Base-by-base conservation (phyloP, 129 eudicot species). In the Flaveria ramosissima region DNA sequence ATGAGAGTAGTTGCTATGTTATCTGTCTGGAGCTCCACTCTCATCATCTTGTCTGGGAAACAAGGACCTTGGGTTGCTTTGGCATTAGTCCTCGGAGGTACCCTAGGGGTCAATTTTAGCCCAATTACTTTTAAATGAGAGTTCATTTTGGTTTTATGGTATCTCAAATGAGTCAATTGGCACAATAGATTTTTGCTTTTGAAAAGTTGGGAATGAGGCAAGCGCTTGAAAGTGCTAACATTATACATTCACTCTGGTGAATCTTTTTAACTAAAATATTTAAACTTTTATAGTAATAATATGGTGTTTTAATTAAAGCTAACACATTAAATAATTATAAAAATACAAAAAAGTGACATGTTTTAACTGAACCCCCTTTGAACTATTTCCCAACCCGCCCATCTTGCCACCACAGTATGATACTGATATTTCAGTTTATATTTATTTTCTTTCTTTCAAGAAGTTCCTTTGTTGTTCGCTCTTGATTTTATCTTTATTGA, bases 61-160 rank as follows among this genome's bases (percentile, higher is more conserved):
- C 99, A 95, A 85, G 99, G 99, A 15, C 84, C 97, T 21, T 72
- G 88, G 83, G 72, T 83, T 70, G 91, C 89, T 56, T 77, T 95
- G 79, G 90, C 91, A 70, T 76, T 82, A 36, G 60, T 92, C 60
- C 70, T 78, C 26, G 97, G 92, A 92, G 99, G 99, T 91, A 84
- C 46, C 43, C 46, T 16, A 2, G 21, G 17, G 8, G 42, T 61
- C 9, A 3, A 27, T 61, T 26, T 36, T 56, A 7, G 9, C 13
- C 63, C 6, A 7, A 10, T 19, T 56, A 19, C 15, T 20, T 56
- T 9, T 60, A 7, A 24, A 60, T 23, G 39, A 60, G 17, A 24
- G 46, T 30, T 32, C 21, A 13, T 63, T 63, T 63, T 8, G 11
- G 43, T 63, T 32, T 19, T 63, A 12, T 60, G 9, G 17, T 12